Conservation (phyloP, 2,329 filamentous ascomycete genomes). For the Ascochyta viciae-villosae region DNA sequence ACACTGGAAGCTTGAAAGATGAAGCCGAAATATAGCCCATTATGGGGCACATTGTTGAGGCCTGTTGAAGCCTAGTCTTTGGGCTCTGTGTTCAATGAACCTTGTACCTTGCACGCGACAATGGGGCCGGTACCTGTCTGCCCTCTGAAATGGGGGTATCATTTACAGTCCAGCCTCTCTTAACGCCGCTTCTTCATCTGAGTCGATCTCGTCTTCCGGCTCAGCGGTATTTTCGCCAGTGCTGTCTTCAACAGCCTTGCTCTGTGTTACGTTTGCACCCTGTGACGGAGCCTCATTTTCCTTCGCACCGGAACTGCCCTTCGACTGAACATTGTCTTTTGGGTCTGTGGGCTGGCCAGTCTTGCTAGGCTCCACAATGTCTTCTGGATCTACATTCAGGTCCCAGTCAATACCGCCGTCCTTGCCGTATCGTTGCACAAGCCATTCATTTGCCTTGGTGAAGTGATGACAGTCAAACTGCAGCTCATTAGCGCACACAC, state of each 20-base stretch:
- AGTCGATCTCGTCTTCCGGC: conserved; percentile 16
- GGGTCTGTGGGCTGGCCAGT: conserved; percentile 35
- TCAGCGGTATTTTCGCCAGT: neutral
- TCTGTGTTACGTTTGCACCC: neutral
- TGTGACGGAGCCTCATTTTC: conserved; percentile 5
- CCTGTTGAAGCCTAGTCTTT: neutral
- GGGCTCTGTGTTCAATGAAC: neutral
- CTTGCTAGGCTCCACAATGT: conserved; percentile 24
- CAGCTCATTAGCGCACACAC: conserved; percentile 43
- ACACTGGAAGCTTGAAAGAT: neutral
- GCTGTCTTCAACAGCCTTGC: neutral
- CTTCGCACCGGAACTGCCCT: conserved; percentile 1
- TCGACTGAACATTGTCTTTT: neutral
- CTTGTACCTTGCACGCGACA: neutral
- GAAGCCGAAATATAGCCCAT: too few species aligned
- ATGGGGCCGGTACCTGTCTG: neutral
- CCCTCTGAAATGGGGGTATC: neutral
- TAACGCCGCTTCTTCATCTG: conserved; percentile 15
- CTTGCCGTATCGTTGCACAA: conserved; percentile 77
- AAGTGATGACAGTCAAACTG: conserved; percentile 82
- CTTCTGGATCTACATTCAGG: conserved; percentile 57
- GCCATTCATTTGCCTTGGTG: conserved; percentile 83
- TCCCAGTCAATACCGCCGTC: conserved; percentile 88
- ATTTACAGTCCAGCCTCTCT: conserved; percentile 13
- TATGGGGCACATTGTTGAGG: neutral